Percentiles rank a stretch among this genome's conserved stretches.
These are phyloP conservation scores for Dactylonectria macrodidyma DNA, from an alignment of 2,329 filamentous ascomycete genomes.

Conservation along the genomic window DNA sequence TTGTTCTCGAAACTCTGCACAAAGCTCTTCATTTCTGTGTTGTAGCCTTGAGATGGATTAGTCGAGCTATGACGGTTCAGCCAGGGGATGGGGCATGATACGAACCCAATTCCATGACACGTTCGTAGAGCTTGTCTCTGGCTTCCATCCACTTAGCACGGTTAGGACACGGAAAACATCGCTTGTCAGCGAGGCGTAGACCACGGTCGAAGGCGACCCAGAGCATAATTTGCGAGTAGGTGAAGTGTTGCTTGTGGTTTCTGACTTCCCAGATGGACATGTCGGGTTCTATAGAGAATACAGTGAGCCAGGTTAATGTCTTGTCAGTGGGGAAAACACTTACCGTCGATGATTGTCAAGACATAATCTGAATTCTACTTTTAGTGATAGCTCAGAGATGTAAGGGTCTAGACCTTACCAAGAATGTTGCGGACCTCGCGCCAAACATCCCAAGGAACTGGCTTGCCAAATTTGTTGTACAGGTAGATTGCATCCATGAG, in stretches of 20 bases:
- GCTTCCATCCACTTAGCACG: conserved; percentile 75
- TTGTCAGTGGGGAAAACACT: conserved; percentile 26
- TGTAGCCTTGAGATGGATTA: conserved; percentile 69
- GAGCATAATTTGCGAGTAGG: conserved; percentile 87
- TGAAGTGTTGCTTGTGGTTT: conserved; percentile 82
- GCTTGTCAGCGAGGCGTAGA: conserved; percentile 80
- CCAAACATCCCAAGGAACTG: conserved; percentile 84
- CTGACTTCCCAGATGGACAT: conserved; percentile 91
- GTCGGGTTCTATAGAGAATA: conserved; percentile 68
- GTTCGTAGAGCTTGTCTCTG: conserved; percentile 79
- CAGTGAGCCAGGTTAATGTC: background rate
- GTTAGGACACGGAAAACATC: conserved; percentile 82
- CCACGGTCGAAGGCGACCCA: conserved; percentile 87
- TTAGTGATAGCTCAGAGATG: conserved; percentile 1
- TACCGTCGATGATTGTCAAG: conserved; percentile 74
- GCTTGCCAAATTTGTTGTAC: conserved; percentile 85
- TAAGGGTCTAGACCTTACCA: conserved; percentile 52
- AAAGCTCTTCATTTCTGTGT: conserved; percentile 77
- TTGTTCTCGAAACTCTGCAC: conserved; percentile 82
- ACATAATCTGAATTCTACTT: conserved; percentile 70
- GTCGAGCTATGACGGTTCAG: background rate
- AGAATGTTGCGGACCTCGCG: conserved; percentile 77
- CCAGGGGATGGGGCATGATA: too few species aligned
- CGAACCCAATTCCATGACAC: conserved; percentile 79
- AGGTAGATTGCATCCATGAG: conserved; percentile 84